Base-by-base conservation (phyloP, 257 asterid genomes). In the Apocynum venetum region DNA sequence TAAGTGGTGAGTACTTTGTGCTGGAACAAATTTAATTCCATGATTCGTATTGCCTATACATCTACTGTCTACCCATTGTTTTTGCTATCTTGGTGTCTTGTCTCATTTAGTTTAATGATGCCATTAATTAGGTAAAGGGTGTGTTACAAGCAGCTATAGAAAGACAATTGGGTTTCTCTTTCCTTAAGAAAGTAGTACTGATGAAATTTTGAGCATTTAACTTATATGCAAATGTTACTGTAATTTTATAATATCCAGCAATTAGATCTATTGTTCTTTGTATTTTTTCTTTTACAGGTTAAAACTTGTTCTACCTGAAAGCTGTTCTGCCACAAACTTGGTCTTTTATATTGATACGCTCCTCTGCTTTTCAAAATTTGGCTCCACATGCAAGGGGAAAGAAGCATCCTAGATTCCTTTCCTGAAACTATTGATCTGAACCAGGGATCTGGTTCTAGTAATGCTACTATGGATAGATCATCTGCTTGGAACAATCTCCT, bases 381-480 rank as follows among this genome's bases (percentile, higher is more conserved):
- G 72, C 75, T 67, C 25, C 46, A 40, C 52, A 84, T 91, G 98
- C 96, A 89, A 82, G 85, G 95, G 84, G 90, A 82, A 79, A 87
- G 97, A 84, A 79, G 92, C 81, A 74, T 84, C 79, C 76, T 89
- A 52, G 86, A 88, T 86, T 85, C 96, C 82, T 89, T 91, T 86
- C 90, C 97, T 72, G 97, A 92, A 63, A 82, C 91, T 36, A 82
- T 87, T 76, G 97, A 91, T 84, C 84, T 91, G 80, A 92, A 95
- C 85, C 96, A 89, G 86, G 96, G 87, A 78, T 86, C 96, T 60
- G 82, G 82, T 65, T 81, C 97, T 12, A 87, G 71, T 81, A 85
- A 81, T 79, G 53, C 88, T 65, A 75, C 88, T 9, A 75, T 88
- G 89, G 93, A 91, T 81, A 86, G 69, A 52, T 80, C 89, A 9